Evolutionary conservation across 1,284 basidiomycete genomes (phyloP).

Genomic region (Sporisorium iseilematis-ciliati): DNA sequence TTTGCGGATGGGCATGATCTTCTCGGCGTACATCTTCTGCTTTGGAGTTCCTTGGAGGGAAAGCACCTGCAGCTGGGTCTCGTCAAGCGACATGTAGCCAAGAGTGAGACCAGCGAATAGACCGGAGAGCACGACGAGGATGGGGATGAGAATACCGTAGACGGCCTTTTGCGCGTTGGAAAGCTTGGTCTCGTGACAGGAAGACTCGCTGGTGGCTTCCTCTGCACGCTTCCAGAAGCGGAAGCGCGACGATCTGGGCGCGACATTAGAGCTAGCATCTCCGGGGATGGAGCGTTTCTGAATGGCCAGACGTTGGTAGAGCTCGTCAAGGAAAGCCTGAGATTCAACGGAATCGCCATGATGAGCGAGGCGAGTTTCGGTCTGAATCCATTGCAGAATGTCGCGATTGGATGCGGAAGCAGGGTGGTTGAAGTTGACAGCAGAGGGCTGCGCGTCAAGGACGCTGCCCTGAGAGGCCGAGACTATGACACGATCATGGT

Average conservation of each 20-base stretch:
- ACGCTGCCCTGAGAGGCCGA: conserved; percentile 13
- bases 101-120: conserved; percentile 81
- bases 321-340: conserved; percentile 33
- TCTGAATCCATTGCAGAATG: conserved; percentile 34
- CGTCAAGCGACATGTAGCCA: conserved; percentile 93
- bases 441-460: conserved; percentile 11
- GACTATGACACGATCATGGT: conserved; percentile 47
- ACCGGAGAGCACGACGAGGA: conserved; percentile 75
- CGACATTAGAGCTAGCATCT: background rate
- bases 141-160: conserved; percentile 72
- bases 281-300: conserved; percentile 21
- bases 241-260: conserved; percentile 12
- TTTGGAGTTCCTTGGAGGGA: conserved; percentile 84
- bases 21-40: conserved; percentile 83
- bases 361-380: background rate
- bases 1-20: conserved; percentile 86
- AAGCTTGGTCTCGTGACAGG: conserved; percentile 31
- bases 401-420: background rate
- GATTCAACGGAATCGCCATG: conserved; percentile 5
- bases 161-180: conserved; percentile 45
- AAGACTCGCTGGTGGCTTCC: conserved; percentile 2
- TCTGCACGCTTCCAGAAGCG: conserved; percentile 44
- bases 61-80: conserved; percentile 89
- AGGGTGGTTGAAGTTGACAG: conserved; percentile 3
- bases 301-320: conserved; percentile 32